A percentile compares a stretch with the other conserved stretches of the same genome.
phyloP scores from a whole-genome alignment of 495 filamentous ascomycete genomes.

The Aspergillus mulundensis region DNA sequence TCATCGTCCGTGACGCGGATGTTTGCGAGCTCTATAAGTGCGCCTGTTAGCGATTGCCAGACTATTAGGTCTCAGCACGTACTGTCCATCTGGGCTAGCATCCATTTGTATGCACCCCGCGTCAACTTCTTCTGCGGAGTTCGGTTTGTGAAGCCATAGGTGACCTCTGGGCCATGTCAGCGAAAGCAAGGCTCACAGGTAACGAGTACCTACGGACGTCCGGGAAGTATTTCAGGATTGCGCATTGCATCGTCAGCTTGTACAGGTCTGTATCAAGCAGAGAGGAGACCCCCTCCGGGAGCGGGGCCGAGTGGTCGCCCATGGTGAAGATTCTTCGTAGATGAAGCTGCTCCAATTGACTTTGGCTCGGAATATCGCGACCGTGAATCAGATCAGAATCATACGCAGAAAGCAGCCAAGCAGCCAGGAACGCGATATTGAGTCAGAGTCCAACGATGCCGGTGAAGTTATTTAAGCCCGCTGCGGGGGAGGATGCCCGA shows the following conservation, averaged over 20 bases:
- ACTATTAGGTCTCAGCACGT: conserved; percentile 16
- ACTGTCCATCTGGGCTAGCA: conserved; percentile 77
- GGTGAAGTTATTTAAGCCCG: conserved; percentile 10
- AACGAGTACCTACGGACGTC: conserved; percentile 57
- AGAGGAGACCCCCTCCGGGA: conserved; percentile 74
- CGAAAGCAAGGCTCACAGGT: background rate
- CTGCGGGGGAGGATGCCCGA: conserved; percentile 12
- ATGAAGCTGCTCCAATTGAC: background rate
- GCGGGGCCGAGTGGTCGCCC: conserved; percentile 25
- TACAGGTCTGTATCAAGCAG: conserved; percentile 97
- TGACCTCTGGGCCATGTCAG: conserved; percentile 53
- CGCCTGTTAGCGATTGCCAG: background rate
- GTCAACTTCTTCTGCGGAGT: conserved; percentile 90
- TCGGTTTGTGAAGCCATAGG: conserved; percentile 90
- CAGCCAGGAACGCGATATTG: conserved; percentile 1
- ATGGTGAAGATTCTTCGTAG: conserved; percentile 20
- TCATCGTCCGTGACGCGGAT: conserved; percentile 75
- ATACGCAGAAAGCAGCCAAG: background rate
- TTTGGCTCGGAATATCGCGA: background rate
- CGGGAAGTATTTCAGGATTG: conserved; percentile 83
- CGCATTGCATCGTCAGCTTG: conserved; percentile 99
- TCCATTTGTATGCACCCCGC: conserved; percentile 78
- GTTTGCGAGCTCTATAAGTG: conserved; percentile 63
- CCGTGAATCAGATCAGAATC: background rate
- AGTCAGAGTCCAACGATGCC: conserved; percentile 4